Evolutionary conservation across 768 basidiomycete species (phyloP), one percentile per base, ranked within the genome.

Genomic region (Calocybe gangraenosa): DNA sequence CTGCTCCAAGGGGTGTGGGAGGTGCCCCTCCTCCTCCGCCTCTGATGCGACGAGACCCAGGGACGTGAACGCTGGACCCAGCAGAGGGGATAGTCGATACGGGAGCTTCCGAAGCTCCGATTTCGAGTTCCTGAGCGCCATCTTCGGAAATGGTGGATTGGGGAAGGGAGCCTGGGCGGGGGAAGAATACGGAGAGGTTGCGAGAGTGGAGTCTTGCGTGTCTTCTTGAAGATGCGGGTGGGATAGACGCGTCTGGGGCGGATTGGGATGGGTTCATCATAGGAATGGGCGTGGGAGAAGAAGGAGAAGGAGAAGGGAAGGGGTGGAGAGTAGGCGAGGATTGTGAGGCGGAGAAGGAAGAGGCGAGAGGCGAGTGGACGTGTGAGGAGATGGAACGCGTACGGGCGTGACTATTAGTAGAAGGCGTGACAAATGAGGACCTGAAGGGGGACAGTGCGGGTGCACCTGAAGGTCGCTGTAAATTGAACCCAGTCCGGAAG

Each of bases 101-200:
- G 3, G 78, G 77, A 7, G 75, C 70, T 42, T 74, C 71, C 68
- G 75, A 74, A 7, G 61, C 51, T 9, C 57, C 66, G 3, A 75
- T 56, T 28, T 70, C 70, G 6, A 74, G 51, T 55, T 81, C 79
- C 56, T 82, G 79, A 0, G 65, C 60, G 23, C 79, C 81, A 56
- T 87, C 84, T 61, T 90, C 85, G 3, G 79, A 71, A 35, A 88
- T 89, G 11, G 81, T 70, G 7, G 74, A 69, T 0, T 75, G 66
- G 0, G 81, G 77, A 1, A 78, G 57, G 2, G 78, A 69, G 2
- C 85, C 88, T 0, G 89, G 88, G 25, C 82, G 78, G 13, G 93
- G 93, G 56, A 96, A 96, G 74, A 85, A 95, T 14, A 95, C 72
- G 1, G 92, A 94, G 2, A 96, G 70, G 57, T 97, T 97, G 37